These are phyloP conservation scores for Mycothermus thermophilus DNA, from an alignment of 495 filamentous ascomycete genomes.

Conservation along the genomic window DNA sequence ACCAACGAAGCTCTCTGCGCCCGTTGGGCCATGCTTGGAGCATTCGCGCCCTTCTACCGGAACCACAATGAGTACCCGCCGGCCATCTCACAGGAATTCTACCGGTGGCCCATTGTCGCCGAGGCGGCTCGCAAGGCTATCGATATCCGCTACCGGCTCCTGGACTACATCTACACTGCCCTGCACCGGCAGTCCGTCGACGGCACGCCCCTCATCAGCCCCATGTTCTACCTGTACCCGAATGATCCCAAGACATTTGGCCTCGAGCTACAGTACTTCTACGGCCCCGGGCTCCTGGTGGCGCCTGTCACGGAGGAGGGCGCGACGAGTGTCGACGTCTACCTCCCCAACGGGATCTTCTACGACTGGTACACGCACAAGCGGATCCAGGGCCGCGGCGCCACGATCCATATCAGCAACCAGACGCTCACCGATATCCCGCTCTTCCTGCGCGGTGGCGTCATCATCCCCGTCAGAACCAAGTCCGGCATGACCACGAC, in stretches of 20 bases:
- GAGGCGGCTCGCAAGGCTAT: constrained; percentile 57
- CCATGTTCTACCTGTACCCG: constrained; percentile 62
- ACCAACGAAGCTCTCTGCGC: constrained; percentile 71
- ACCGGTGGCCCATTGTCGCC: constrained; percentile 53
- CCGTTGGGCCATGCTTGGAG: constrained; percentile 70
- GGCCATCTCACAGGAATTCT: constrained; percentile 58
- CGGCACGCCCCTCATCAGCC: constrained; percentile 55
- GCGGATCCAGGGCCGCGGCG: constrained; percentile 42
- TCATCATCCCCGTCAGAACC: constrained; percentile 50
- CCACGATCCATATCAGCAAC: constrained; percentile 35
- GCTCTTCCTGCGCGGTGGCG: constrained; percentile 56
- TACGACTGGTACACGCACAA: constrained; percentile 63
- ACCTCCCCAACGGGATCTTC: constrained; percentile 61
- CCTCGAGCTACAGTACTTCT: constrained; percentile 49
- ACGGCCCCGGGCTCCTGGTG: constrained; percentile 56
- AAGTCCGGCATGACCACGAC: constrained; percentile 54
- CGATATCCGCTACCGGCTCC: constrained; percentile 56
- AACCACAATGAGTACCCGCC: constrained; percentile 48
- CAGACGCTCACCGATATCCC: constrained; percentile 54
- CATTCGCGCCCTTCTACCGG: constrained; percentile 73
- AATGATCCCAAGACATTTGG: constrained; percentile 45
- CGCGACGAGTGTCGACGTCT: constrained; percentile 51
- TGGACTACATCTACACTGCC: constrained; percentile 77
- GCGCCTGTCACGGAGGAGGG: constrained; percentile 54
- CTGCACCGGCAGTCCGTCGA: constrained; percentile 49